Evolutionary conservation across 2,329 filamentous ascomycete species (phyloP).

Genomic region (Claviceps purpurea): DNA sequence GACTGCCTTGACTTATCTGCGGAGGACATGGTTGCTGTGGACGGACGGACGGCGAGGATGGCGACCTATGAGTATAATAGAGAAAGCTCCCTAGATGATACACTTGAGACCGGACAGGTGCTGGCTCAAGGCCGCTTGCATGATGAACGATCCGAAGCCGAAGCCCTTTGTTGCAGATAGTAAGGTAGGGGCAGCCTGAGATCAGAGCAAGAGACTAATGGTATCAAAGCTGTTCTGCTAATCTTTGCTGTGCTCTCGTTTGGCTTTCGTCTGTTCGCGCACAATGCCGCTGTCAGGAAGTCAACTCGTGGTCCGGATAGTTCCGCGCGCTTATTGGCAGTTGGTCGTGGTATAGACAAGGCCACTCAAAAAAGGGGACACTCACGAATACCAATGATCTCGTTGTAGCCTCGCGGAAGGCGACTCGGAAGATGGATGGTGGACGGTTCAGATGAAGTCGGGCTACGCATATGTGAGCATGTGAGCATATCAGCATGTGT

Average conservation of each 20-base stretch:
- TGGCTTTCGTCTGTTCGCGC: neutral
- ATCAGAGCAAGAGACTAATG: neutral
- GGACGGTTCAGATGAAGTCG: neutral
- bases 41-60: neutral
- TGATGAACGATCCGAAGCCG: constrained; percentile 16
- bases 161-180: constrained; percentile 6
- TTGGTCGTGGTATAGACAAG: neutral
- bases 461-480: neutral
- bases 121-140: constrained; percentile 27
- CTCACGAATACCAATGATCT: neutral
- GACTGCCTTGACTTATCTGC: constrained; percentile 74
- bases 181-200: constrained; percentile 1
- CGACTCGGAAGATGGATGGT: neutral
- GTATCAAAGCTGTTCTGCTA: neutral
- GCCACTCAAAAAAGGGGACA: neutral
- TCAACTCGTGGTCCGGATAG: neutral
- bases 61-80: neutral
- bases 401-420: neutral
- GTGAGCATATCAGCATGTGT: no score
- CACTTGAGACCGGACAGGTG: constrained; percentile 20
- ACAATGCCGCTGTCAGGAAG: neutral
- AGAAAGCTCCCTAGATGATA: constrained; percentile 15
- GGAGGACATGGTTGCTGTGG: constrained; percentile 37
- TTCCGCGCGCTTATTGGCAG: neutral
- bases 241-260: neutral